These are phyloP conservation scores for Rhodotorula sp. DNA, from an alignment of 1,284 basidiomycete genomes.

Conservation along the genomic window DNA sequence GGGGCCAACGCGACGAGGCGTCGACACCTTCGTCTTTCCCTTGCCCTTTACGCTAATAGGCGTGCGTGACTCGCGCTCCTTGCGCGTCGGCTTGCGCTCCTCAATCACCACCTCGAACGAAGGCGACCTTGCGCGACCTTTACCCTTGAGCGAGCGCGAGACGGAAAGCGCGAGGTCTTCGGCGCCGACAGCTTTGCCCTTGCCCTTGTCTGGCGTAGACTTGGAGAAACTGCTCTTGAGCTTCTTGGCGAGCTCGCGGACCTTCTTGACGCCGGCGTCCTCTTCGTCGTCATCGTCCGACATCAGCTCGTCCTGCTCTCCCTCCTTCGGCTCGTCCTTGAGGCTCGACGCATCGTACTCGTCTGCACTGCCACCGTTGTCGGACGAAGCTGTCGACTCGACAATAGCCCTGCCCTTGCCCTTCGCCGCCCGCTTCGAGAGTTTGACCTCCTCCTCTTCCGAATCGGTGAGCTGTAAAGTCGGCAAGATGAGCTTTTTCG, in stretches of 20 bases:
- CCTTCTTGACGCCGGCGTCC: slow-evolving; percentile 9
- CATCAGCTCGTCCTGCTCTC: neutral
- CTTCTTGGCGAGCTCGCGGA: slow-evolving; percentile 8
- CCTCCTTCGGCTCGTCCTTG: slow-evolving; percentile 5
- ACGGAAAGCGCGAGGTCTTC: slow-evolving; percentile 4
- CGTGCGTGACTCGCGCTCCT: neutral
- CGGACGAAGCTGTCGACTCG: neutral
- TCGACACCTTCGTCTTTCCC: slow-evolving; percentile 6
- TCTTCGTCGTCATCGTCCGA: slow-evolving; percentile 1
- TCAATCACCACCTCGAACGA: slow-evolving; percentile 1
- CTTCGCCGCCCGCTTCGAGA: neutral
- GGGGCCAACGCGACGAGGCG: neutral
- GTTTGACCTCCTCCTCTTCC: slow-evolving; percentile 5
- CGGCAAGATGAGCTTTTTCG: slow-evolving; percentile 2
- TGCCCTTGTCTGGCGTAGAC: neutral
- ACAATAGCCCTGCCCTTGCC: slow-evolving; percentile 3
- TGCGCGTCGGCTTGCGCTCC: neutral
- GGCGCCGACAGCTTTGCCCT: slow-evolving; percentile 10
- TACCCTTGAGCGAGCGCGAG: slow-evolving; percentile 21
- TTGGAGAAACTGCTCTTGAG: slow-evolving; percentile 1
- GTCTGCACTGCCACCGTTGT: neutral
- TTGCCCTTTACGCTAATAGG: too few relatives aligned
- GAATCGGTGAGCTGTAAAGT: slow-evolving; percentile 17
- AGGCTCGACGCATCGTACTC: neutral
- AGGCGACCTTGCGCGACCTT: neutral